phyloP scores from a whole-genome alignment of 345 rosid species.

The Corchorus capsularis region DNA sequence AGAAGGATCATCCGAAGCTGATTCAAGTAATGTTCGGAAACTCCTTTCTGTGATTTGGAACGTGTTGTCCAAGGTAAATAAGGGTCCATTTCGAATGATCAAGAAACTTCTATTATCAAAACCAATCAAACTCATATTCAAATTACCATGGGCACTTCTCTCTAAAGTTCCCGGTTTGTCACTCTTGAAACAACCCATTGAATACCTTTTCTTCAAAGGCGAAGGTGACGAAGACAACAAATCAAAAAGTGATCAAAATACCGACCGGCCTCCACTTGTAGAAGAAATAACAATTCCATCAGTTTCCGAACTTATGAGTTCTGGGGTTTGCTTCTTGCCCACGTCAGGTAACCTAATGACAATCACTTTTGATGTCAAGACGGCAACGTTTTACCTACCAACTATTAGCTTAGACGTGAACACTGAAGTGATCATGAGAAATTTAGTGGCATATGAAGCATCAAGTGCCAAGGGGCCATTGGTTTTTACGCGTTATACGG shows the following conservation, averaged over 20 bases:
- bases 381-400: slow-evolving; percentile 51
- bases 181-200: slow-evolving; percentile 36
- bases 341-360: slow-evolving; percentile 41
- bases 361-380: slow-evolving; percentile 44
- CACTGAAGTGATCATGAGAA: slow-evolving; percentile 60
- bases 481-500: slow-evolving; percentile 68
- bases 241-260: neutral
- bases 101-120: slow-evolving; percentile 34
- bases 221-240: slow-evolving; percentile 24
- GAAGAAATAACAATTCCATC: slow-evolving; percentile 79
- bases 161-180: slow-evolving; percentile 55
- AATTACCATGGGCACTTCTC: slow-evolving; percentile 51
- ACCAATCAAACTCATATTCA: slow-evolving; percentile 31
- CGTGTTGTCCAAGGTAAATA: slow-evolving; percentile 25
- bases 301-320: slow-evolving; percentile 47
- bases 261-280: slow-evolving; percentile 45
- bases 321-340: slow-evolving; percentile 47
- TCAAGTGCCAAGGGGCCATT: slow-evolving; percentile 55
- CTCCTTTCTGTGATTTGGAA: slow-evolving; percentile 29
- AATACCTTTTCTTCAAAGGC: slow-evolving; percentile 22
- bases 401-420: slow-evolving; percentile 51
- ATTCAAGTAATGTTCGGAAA: slow-evolving; percentile 22
- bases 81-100: slow-evolving; percentile 12
- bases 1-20: slow-evolving; percentile 5
- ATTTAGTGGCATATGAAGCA: slow-evolving; percentile 76